A percentile compares a stretch with the other conserved stretches of the same genome.
phyloP scores from a whole-genome alignment of 345 rosid species.

The Leavenworthia alabamica region DNA sequence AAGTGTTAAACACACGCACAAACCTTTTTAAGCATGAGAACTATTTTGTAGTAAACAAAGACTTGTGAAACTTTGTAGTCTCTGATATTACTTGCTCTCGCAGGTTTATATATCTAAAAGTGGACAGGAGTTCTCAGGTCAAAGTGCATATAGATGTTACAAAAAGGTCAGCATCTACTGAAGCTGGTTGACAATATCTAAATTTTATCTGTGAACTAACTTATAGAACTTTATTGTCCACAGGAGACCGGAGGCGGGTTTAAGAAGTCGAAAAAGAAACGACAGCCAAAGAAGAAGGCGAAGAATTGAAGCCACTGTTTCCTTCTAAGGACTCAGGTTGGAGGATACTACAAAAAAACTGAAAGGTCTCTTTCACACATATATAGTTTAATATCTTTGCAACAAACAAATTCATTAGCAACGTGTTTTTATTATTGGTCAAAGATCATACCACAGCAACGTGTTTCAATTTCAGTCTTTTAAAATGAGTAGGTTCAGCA shows the following conservation, averaged over 20 bases:
- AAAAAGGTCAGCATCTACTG: slow-evolving; percentile 49
- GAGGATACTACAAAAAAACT: not conserved
- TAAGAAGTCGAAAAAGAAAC: slow-evolving; percentile 42
- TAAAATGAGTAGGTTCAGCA: not conserved
- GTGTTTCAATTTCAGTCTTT: slow-evolving; percentile 10
- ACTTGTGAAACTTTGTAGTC: not conserved
- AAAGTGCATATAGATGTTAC: slow-evolving; percentile 64
- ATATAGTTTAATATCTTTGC: not conserved
- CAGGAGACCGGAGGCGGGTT: slow-evolving; percentile 47
- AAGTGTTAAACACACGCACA: not conserved
- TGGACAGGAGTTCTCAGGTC: slow-evolving; percentile 83
- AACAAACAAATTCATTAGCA: not conserved
- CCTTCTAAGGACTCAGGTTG: not conserved
- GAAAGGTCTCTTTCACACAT: not conserved
- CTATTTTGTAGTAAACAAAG: not conserved
- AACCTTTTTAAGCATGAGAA: not conserved
- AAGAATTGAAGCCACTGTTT: slow-evolving; percentile 14
- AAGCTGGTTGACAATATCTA: not conserved
- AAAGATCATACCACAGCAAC: not conserved
- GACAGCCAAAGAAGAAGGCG: slow-evolving; percentile 35
- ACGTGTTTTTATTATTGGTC: not conserved
- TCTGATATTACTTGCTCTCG: slow-evolving; percentile 2
- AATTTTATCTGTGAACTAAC: not conserved
- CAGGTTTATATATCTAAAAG: slow-evolving; percentile 66
- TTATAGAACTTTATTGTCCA: slow-evolving; percentile 7